Conservation (phyloP, 805 yeast genomes). For the Debaryomyces maramus region DNA sequence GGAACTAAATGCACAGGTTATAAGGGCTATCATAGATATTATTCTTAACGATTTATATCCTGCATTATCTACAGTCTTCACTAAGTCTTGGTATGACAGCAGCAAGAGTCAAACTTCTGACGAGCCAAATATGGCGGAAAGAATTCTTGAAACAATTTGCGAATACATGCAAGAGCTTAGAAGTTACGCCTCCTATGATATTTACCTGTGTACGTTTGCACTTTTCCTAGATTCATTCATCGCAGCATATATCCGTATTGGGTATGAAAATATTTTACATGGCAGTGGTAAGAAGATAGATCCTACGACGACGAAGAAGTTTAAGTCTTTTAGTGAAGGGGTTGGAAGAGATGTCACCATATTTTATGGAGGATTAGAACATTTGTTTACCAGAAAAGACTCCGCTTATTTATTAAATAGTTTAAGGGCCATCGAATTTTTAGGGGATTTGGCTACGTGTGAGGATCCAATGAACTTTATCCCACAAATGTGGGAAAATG, state of each 20-base stretch:
- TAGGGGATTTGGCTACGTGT: constrained; percentile 40
- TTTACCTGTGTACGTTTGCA: constrained; percentile 39
- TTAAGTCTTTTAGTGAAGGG: constrained; percentile 39
- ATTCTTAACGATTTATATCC: constrained; percentile 70
- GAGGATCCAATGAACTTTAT: constrained; percentile 33
- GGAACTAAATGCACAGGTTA: constrained; percentile 77
- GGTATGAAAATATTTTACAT: constrained; percentile 40
- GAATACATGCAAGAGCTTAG: constrained; percentile 73
- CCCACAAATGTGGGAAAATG: constrained; percentile 54
- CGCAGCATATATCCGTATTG: constrained; percentile 38
- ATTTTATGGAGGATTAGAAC: constrained; percentile 36
- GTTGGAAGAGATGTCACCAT: constrained; percentile 38
- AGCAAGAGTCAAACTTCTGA: constrained; percentile 24
- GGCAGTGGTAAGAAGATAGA: constrained; percentile 45
- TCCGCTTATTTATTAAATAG: constrained; percentile 37
- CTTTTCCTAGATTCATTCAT: constrained; percentile 40
- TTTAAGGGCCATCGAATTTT: constrained; percentile 41
- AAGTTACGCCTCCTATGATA: constrained; percentile 43
- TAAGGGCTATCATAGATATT: constrained; percentile 64
- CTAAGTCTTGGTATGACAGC: constrained; percentile 70
- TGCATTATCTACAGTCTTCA: constrained; percentile 61
- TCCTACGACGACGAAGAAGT: constrained; percentile 34
- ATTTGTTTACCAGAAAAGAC: constrained; percentile 42
- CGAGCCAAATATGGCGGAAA: constrained; percentile 50
- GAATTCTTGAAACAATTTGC: constrained; percentile 67